Conservation (phyloP, 352 stramenopile genomes). For the Phytophthora constricta region DNA sequence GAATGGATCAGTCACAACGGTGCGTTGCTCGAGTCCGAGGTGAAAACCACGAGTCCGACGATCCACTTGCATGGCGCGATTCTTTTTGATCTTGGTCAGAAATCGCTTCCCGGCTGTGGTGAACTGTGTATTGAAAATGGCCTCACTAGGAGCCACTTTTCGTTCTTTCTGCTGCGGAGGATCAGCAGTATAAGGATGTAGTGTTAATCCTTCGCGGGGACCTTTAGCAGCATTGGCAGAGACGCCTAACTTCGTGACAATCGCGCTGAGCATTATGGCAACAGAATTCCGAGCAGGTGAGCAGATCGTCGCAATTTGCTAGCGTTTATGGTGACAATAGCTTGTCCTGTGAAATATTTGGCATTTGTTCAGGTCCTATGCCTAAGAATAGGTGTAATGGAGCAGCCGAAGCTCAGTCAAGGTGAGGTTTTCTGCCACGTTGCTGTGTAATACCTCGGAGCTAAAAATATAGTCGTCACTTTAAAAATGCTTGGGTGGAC, state of each 20-base stretch:
- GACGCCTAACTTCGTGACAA: constrained; percentile 17
- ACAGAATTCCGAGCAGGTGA: no score
- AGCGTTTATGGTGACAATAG: no score
- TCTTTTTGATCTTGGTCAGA: constrained; percentile 78
- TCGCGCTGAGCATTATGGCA: constrained; percentile 21
- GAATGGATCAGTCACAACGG: constrained; percentile 58
- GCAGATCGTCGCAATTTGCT: no score
- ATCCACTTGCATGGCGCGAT: constrained; percentile 77
- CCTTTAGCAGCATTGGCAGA: constrained; percentile 8
- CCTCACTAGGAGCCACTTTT: constrained; percentile 52
- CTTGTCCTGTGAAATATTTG: no score
- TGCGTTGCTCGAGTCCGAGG: constrained; percentile 48
- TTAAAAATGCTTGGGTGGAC: no score
- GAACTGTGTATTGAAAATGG: constrained; percentile 85
- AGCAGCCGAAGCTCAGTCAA: neutral
- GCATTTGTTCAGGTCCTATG: no score
- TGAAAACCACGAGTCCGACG: constrained; percentile 72
- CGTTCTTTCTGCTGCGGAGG: constrained; percentile 16
- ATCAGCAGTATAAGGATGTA: neutral
- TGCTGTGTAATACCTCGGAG: no score
- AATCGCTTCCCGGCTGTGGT: constrained; percentile 70
- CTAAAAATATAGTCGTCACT: no score
- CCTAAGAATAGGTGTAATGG: constrained; percentile 5
- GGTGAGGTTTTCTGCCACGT: neutral
- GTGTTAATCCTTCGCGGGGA: neutral